Evolutionary conservation across 2,329 filamentous ascomycete genomes (phyloP).

Genomic region (Colletotrichum aenigma): DNA sequence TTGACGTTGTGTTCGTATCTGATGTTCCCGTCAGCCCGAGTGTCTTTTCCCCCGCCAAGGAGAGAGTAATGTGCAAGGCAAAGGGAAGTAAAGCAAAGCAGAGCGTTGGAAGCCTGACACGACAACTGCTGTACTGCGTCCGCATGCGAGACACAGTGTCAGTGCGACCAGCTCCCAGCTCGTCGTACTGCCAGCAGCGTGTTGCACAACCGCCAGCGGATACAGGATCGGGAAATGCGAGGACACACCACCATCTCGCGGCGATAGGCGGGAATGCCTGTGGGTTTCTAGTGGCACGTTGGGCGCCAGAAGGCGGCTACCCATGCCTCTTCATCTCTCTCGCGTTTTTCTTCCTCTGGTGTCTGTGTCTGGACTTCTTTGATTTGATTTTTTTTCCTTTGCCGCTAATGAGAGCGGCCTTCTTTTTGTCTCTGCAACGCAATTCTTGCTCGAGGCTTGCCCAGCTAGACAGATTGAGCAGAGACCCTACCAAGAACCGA

Average conservation of each 20-base stretch:
- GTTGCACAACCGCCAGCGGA: slow-evolving; percentile 47
- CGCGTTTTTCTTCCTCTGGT: not conserved
- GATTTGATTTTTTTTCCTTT: not conserved
- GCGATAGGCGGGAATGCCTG: slow-evolving; percentile 34
- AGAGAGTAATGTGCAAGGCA: slow-evolving; percentile 23
- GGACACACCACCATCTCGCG: slow-evolving; percentile 35
- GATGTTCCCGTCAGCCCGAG: slow-evolving; percentile 30
- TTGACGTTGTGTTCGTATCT: slow-evolving; percentile 62
- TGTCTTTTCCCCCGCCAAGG: not conserved
- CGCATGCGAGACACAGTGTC: slow-evolving; percentile 35
- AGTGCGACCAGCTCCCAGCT: slow-evolving; percentile 28
- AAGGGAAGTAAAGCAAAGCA: slow-evolving; percentile 19
- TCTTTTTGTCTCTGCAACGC: not conserved
- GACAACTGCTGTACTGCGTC: slow-evolving; percentile 39
- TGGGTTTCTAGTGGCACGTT: slow-evolving; percentile 37
- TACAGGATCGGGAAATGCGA: slow-evolving; percentile 43
- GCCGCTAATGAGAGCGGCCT: not conserved
- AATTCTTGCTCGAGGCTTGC: not conserved
- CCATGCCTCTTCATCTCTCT: slow-evolving; percentile 29
- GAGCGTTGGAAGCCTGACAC: slow-evolving; percentile 32
- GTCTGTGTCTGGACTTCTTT: not conserved
- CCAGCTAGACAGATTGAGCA: not conserved
- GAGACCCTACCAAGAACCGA: not conserved
- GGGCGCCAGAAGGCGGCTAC: slow-evolving; percentile 36
- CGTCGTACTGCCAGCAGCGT: slow-evolving; percentile 50